Evolutionary conservation across 2,329 filamentous ascomycete species (phyloP).

Genomic region (Ophiosphaerella narmari): DNA sequence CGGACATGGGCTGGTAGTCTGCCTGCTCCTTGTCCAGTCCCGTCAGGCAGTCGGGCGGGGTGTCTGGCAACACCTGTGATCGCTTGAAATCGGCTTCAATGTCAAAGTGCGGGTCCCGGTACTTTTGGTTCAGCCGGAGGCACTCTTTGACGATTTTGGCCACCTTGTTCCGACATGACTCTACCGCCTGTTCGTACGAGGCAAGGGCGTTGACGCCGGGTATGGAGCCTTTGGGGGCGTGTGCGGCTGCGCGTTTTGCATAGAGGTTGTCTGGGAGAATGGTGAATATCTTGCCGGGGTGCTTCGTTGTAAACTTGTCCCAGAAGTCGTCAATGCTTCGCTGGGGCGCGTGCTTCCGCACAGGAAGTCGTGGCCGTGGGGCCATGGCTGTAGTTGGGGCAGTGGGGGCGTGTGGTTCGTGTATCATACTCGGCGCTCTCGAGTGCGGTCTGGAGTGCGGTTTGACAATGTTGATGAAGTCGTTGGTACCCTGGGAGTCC

Average conservation of each 20-base stretch:
- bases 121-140: conserved; percentile 79
- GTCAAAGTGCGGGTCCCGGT: conserved; percentile 85
- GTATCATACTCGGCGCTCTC: conserved; percentile 42
- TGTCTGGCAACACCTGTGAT: conserved; percentile 36
- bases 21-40: conserved; percentile 48
- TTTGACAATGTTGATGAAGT: conserved; percentile 44
- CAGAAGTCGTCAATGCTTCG: conserved; percentile 73
- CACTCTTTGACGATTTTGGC: conserved; percentile 66
- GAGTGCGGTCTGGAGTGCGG: conserved; percentile 33
- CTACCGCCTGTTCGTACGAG: conserved; percentile 74
- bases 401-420: conserved; percentile 23
- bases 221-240: conserved; percentile 58
- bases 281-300: conserved; percentile 72
- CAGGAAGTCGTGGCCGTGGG: conserved; percentile 27
- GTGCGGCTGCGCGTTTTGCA: conserved; percentile 62
- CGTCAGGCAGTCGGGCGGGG: conserved; percentile 55
- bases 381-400: conserved; percentile 2
- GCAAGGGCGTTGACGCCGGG: conserved; percentile 66
- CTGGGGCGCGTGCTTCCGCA: conserved; percentile 64
- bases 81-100: conserved; percentile 75
- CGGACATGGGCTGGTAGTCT: conserved; percentile 66
- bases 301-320: conserved; percentile 69
- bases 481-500: conserved; percentile 44
- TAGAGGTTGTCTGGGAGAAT: conserved; percentile 72
- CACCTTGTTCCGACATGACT: conserved; percentile 67